These are phyloP conservation scores for Craterostigma plantagineum DNA, from an alignment of 257 asterid genomes.

Conservation along the genomic window DNA sequence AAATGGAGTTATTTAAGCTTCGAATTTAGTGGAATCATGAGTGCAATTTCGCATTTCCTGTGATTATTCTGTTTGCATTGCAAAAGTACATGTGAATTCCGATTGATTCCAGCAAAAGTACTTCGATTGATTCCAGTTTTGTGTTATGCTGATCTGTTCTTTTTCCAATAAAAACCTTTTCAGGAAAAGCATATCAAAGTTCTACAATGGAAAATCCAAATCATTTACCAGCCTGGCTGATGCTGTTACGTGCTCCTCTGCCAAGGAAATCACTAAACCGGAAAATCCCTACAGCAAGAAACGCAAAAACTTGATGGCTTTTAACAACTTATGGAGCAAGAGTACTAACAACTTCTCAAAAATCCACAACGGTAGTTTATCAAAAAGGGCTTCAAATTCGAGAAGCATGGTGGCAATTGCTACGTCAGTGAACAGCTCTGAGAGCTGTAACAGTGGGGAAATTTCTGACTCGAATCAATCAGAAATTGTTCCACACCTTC, in stretches of 20 bases:
- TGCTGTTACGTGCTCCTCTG: conserved; percentile 23
- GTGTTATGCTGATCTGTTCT: not conserved
- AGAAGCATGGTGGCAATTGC: conserved; percentile 28
- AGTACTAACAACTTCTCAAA: conserved; percentile 14
- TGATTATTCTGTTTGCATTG: not conserved
- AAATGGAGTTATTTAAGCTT: too few relatives aligned
- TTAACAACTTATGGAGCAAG: conserved; percentile 21
- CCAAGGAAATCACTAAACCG: conserved; percentile 36
- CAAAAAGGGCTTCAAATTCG: conserved; percentile 27
- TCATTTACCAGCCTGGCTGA: conserved; percentile 31
- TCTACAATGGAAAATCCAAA: conserved; percentile 22
- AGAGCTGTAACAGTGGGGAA: conserved; percentile 17
- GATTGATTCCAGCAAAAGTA: not conserved
- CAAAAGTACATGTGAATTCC: too few relatives aligned
- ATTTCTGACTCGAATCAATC: conserved; percentile 27
- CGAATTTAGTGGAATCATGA: too few relatives aligned
- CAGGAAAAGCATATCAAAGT: conserved; percentile 20
- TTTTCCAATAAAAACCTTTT: conserved; percentile 8
- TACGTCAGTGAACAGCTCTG: conserved; percentile 15
- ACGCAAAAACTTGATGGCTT: conserved; percentile 38
- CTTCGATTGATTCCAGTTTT: not conserved
- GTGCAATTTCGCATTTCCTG: too few relatives aligned
- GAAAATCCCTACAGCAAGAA: conserved; percentile 38
- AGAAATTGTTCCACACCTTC: conserved; percentile 21
- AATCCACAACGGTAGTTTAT: conserved; percentile 18